A percentile compares a stretch with the other conserved stretches of the same genome.
phyloP scores from a whole-genome alignment of 192 early-diverging fungal genomes.

The Thoreauomyces humboldtii region DNA sequence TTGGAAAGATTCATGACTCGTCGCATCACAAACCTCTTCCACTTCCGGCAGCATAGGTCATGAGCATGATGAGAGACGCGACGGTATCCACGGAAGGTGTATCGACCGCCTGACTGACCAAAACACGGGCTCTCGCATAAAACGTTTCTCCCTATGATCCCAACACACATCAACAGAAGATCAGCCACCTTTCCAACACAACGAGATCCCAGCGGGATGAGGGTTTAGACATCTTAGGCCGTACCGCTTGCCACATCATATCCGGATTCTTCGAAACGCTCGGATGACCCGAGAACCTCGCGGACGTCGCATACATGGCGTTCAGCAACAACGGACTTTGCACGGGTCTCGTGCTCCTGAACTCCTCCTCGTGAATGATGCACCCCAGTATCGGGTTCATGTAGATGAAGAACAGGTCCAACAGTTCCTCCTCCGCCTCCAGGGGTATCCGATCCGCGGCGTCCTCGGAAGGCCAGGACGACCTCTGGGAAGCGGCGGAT shows the following conservation, averaged over 20 bases:
- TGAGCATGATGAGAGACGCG: conserved; percentile 30
- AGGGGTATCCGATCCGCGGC: conserved; percentile 10
- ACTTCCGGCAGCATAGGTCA: conserved; percentile 30
- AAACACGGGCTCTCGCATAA: conserved; percentile 37
- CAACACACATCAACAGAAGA: no score
- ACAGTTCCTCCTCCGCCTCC: conserved; percentile 20
- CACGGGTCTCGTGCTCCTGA: conserved; percentile 17
- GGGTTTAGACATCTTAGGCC: no score
- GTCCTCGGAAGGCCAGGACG: neutral
- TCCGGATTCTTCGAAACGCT: conserved; percentile 14
- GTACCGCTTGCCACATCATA: conserved; percentile 9
- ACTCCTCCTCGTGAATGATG: conserved; percentile 22
- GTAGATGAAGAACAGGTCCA: conserved; percentile 31
- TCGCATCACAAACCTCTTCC: conserved; percentile 27
- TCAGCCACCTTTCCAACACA: no score
- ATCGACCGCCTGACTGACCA: conserved; percentile 43
- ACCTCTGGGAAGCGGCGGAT: neutral
- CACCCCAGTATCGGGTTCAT: conserved; percentile 22
- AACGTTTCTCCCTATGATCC: conserved; percentile 27
- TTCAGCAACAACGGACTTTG: conserved; percentile 39
- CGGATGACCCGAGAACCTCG: conserved; percentile 39
- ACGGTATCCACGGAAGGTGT: conserved; percentile 31
- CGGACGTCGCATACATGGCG: conserved; percentile 44
- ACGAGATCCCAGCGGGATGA: no score
- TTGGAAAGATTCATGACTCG: no score